Evolutionary conservation across 768 basidiomycete genomes (phyloP), one percentile per base, ranked within the genome.

Genomic region (Coprinopsis cinerea): DNA sequence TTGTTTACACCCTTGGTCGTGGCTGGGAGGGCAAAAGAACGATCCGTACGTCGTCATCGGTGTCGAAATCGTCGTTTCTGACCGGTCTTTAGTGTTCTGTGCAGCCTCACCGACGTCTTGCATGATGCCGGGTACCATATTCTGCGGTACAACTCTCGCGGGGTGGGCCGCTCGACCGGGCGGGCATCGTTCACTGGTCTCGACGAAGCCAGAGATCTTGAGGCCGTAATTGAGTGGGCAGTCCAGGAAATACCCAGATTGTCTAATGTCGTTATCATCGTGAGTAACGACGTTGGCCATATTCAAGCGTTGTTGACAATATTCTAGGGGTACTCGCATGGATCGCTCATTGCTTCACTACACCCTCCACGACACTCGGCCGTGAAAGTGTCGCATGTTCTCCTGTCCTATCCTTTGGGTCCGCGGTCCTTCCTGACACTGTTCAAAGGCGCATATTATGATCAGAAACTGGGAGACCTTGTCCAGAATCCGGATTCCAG

Each of bases 1-100:
- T n/a, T 82, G 82, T 56, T 67, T 87, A 10, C 89, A 92, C 56
- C 90, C 90, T 4, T 92, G 88, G 88, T 82, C 85, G n/a, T 81
- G 88, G 76, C 72, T 91, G 0, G 88, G 89, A 1, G 89, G 88
- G 14, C 73, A 68, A 44, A 87, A 83, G 79, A 62, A 81, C 54
- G 88, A 92, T 57, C 77, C 83, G 89, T 91, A 62, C 59, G 87
- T 74, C 49, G 20, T 49, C 36, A 30, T 18, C 30, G 49, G 47
- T 23, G 28, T 24, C 24, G 6, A 11, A 45, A 26, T 44, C 41
- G 30, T 26, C 28, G 10, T 1, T 47, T 36, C 54, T 49, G 15
- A 57, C 42, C 55, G 14, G 57, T 59, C 56, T 9, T 44, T 53
- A 84, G 81, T 17, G 78, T 79, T 6, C 64, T 81, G 9, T 49